Evolutionary conservation across 2,329 filamentous ascomycete genomes (phyloP), one percentile per base, ranked within the genome.

Genomic region (Cercospora berteroae): DNA sequence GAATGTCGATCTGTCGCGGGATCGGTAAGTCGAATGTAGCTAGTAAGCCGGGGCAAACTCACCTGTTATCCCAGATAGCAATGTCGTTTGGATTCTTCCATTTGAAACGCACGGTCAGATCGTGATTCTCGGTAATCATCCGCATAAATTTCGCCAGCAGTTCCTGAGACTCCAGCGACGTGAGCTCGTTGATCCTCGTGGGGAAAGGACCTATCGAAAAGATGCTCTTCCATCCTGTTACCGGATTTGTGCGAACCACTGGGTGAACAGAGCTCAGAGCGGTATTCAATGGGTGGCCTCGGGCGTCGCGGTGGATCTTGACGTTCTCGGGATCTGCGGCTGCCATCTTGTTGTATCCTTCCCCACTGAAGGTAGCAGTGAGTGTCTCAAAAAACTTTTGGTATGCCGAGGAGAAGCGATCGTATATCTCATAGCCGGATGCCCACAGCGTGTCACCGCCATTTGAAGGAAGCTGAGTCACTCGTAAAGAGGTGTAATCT

Each of bases 351-450:
- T 81, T 81, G 44, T 74, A 75, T 23, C 70, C 71, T 3, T 71
- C 67, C 2, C 71, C 67, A 25, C 62, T 63, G 64, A 74, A 86
- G 0, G 84, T 86, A 2, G 83, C 87, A 0, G 86, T 89, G 6
- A 90, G 77, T 0, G 77, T 76, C 66, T 90, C 87, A 42, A 90
- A 80, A 76, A 90, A 89, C 29, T 79, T 79, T 64, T 85, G 86
- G 57, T 86, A 85, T 0, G 85, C 80, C 1, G 80, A 77, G 3
- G 85, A 87, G 67, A 90, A 81, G 18, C 86, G 83, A 73, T 91
- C 88, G 73, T 89, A 90, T 18, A 89, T 78, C 71, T 90, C 88
- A 73, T 90, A 90, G 0, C 87, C 87, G 0, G 87, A 89, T 0
- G 88, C 88, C 88, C 88, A 91, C 4, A 90, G 82, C 0, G 89